phyloP scores from a whole-genome alignment of 2,329 filamentous ascomycete species.

The Sporothrix mexicana region DNA sequence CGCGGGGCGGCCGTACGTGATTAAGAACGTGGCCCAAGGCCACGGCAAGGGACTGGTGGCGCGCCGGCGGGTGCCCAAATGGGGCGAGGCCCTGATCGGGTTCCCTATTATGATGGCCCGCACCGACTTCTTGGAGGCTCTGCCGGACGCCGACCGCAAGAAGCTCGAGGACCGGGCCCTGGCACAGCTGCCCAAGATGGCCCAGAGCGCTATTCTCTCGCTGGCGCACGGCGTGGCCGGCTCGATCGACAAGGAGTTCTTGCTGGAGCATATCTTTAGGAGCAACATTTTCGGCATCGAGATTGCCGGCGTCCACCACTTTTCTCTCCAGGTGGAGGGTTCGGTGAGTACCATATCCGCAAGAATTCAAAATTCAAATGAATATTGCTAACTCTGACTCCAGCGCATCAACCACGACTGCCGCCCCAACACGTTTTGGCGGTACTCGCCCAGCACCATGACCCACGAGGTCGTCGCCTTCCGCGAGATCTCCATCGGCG shows the following conservation, averaged over 20 bases:
- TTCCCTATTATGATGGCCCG: conserved; percentile 40
- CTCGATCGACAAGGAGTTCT: conserved; percentile 25
- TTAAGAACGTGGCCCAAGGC: conserved; percentile 37
- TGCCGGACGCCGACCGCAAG: conserved; percentile 31
- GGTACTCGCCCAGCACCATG: conserved; percentile 38
- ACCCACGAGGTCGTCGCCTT: conserved; percentile 41
- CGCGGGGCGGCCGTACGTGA: conserved; percentile 32
- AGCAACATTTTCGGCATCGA: conserved; percentile 43
- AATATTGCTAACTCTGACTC: not conserved
- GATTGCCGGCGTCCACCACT: conserved; percentile 40
- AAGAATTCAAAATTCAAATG: not conserved
- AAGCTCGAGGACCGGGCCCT: conserved; percentile 38
- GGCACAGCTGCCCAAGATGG: conserved; percentile 36
- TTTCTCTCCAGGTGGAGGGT: conserved; percentile 39
- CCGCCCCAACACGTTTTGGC: conserved; percentile 40
- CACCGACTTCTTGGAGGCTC: conserved; percentile 38
- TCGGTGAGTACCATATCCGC: conserved; percentile 36
- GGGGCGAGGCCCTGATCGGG: conserved; percentile 39
- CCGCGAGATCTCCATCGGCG: conserved; percentile 39
- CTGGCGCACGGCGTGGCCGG: conserved; percentile 38
- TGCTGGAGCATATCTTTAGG: conserved; percentile 39
- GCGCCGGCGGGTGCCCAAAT: conserved; percentile 34
- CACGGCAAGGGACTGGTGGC: conserved; percentile 41
- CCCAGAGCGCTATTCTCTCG: conserved; percentile 35
- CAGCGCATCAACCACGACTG: conserved; percentile 40